Percentiles rank a stretch among this genome's conserved stretches.
phyloP scores from a whole-genome alignment of 164 flowering plant species.

The Annona squamosa region DNA sequence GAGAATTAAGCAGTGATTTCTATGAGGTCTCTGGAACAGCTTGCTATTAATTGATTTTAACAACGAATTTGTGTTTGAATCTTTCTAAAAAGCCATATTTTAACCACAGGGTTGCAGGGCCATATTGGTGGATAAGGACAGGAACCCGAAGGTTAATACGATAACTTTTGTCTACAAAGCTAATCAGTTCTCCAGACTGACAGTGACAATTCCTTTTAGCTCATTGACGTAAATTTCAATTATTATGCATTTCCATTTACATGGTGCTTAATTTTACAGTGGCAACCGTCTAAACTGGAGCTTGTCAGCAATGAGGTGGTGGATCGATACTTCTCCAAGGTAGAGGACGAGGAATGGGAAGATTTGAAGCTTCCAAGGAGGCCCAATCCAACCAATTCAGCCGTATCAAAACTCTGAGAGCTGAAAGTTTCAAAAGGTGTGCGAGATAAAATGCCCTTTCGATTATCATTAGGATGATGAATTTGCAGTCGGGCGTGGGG shows the following conservation, averaged over 20 bases:
- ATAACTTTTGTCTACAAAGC: background rate
- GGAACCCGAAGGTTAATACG: constrained; percentile 20
- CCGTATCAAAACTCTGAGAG: constrained; percentile 52
- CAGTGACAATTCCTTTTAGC: background rate
- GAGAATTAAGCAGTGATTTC: constrained; percentile 56
- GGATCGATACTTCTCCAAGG: constrained; percentile 53
- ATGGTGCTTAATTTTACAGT: constrained; percentile 29
- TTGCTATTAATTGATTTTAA: background rate
- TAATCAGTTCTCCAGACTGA: background rate
- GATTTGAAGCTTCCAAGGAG: constrained; percentile 61
- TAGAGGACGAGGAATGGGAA: constrained; percentile 60
- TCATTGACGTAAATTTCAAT: background rate
- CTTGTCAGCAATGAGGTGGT: constrained; percentile 50
- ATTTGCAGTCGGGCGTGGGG: background rate
- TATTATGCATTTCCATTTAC: background rate
- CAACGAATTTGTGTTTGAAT: background rate
- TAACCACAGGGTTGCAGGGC: constrained; percentile 52
- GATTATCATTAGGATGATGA: background rate
- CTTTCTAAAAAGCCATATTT: background rate
- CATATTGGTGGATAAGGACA: constrained; percentile 57
- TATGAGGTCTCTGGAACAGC: constrained; percentile 16
- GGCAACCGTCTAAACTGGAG: constrained; percentile 77
- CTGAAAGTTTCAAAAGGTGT: background rate
- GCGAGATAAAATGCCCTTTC: background rate
- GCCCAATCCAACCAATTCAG: constrained; percentile 38